These are phyloP conservation scores for Hymenoscyphus repandus DNA, from an alignment of 2,329 filamentous ascomycete genomes.

Conservation along the genomic window DNA sequence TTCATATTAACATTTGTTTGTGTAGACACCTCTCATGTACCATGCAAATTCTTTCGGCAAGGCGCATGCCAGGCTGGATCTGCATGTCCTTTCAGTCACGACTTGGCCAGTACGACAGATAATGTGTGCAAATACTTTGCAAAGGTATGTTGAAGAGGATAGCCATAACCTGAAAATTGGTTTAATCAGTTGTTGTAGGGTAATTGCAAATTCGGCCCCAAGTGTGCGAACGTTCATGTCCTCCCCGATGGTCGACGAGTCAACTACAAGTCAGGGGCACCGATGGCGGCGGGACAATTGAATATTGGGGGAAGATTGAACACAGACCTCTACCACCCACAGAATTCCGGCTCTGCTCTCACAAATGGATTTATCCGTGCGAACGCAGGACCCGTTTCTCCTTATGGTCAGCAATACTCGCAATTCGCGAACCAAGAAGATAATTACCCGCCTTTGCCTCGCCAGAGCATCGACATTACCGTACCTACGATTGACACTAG, in stretches of 20 bases:
- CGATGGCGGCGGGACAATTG: conserved; percentile 51
- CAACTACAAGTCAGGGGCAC: conserved; percentile 58
- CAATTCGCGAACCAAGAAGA: conserved; percentile 49
- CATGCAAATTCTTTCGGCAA: conserved; percentile 98
- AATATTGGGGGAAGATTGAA: conserved; percentile 64
- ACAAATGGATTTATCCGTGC: conserved; percentile 68
- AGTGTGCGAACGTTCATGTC: conserved; percentile 95
- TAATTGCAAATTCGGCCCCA: conserved; percentile 97
- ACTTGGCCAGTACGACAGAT: conserved; percentile 76
- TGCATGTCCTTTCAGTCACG: conserved; percentile 94
- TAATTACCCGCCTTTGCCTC: conserved; percentile 33
- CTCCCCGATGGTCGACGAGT: conserved; percentile 89
- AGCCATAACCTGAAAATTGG: not conserved
- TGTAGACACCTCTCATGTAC: conserved; percentile 89
- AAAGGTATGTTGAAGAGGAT: conserved; percentile 60
- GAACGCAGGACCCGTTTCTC: conserved; percentile 39
- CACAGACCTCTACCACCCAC: conserved; percentile 58
- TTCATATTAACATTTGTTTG: conserved; percentile 12
- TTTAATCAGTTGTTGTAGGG: conserved; percentile 52
- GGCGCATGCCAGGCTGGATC: conserved; percentile 93
- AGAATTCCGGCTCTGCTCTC: conserved; percentile 67
- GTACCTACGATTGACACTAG: conserved; percentile 51
- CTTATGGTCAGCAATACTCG: conserved; percentile 34
- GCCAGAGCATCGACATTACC: conserved; percentile 44
- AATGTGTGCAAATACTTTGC: conserved; percentile 98